A percentile compares a stretch with the other conserved stretches of the same genome.
Evolutionary conservation across 2,329 filamentous ascomycete species (phyloP).

Genomic region (Microascus cirrosus): DNA sequence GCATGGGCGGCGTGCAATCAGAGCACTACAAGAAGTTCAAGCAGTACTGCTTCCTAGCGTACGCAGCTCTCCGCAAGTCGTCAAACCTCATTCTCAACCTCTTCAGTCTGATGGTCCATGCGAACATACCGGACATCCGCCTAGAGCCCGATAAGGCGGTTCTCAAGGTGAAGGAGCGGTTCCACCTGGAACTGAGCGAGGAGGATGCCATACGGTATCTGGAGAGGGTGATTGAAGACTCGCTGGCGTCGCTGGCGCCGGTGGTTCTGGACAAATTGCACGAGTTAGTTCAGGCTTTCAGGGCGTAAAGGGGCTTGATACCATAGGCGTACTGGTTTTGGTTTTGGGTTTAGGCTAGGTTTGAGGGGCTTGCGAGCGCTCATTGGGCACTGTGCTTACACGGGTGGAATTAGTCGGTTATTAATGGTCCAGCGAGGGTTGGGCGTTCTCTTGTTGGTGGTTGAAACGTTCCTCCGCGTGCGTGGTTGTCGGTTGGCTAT

Average conservation of each 20-base stretch:
- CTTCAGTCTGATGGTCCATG: constrained; percentile 94
- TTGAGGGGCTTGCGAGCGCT: not conserved
- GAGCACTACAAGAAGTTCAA: constrained; percentile 83
- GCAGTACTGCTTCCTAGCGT: constrained; percentile 92
- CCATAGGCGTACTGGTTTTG: not conserved
- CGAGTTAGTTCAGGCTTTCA: constrained; percentile 84
- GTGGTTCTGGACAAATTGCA: constrained; percentile 93
- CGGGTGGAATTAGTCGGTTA: not conserved
- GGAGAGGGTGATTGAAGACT: constrained; percentile 83
- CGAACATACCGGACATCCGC: constrained; percentile 91
- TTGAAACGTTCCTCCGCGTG: not conserved
- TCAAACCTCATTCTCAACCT: constrained; percentile 87
- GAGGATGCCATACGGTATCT: constrained; percentile 86
- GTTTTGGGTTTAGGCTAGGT: not conserved
- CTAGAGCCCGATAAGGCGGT: constrained; percentile 90
- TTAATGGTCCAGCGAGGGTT: not conserved
- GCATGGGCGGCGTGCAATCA: constrained; percentile 79
- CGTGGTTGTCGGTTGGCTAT: not conserved
- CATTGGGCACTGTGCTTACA: too few species aligned
- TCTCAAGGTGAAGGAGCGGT: constrained; percentile 86
- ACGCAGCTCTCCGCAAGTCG: constrained; percentile 80
- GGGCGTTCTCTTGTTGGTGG: not conserved
- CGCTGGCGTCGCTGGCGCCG: constrained; percentile 77
- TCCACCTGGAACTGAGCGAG: constrained; percentile 83
- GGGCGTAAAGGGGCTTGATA: constrained; percentile 37